Evolutionary conservation across 768 basidiomycete species (phyloP).

Genomic region (Trametes elegans): DNA sequence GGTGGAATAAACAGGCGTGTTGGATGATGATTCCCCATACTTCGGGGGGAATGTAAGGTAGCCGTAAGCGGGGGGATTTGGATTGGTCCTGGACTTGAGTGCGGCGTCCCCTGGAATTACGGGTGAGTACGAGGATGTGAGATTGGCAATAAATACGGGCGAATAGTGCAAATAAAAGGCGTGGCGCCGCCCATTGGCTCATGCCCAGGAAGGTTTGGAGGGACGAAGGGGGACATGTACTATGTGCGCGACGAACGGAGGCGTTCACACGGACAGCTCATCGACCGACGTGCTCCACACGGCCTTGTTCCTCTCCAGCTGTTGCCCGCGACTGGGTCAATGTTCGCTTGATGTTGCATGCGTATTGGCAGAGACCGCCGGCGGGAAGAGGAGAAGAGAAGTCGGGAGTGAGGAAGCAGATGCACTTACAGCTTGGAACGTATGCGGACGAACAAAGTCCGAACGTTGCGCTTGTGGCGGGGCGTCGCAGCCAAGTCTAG

Average conservation of each 20-base stretch:
- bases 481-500: background rate
- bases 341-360: background rate
- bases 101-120: constrained; percentile 9
- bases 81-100: background rate
- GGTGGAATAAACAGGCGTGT: constrained; percentile 46
- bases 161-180: background rate
- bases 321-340: too few species aligned
- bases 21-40: constrained; percentile 67
- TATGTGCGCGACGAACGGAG: background rate
- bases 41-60: constrained; percentile 45
- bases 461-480: constrained; percentile 1
- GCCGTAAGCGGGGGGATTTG: background rate
- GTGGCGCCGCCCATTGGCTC: background rate
- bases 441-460: constrained; percentile 6
- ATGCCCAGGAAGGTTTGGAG: background rate
- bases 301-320: background rate
- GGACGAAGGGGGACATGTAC: background rate
- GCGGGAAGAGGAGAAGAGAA: background rate
- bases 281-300: background rate
- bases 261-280: constrained; percentile 10
- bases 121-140: background rate
- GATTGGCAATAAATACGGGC: background rate
- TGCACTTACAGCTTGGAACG: constrained; percentile 14
- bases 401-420: background rate
- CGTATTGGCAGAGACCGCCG: background rate